phyloP scores from a whole-genome alignment of 2,329 filamentous ascomycete species.

The Fusarium robinianum region DNA sequence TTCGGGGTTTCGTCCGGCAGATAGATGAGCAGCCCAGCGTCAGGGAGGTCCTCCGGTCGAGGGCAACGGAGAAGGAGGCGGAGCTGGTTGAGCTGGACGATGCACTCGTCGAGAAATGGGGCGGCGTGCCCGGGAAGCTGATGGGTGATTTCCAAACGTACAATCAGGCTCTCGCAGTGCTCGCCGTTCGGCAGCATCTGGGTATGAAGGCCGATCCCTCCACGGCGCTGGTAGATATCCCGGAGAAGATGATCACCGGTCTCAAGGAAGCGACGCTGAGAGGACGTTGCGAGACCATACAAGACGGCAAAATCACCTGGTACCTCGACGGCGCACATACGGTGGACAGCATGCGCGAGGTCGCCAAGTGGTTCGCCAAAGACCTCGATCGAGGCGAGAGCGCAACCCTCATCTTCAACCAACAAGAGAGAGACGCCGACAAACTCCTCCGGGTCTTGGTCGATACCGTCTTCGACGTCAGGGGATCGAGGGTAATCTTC shows the following conservation, averaged over 20 bases:
- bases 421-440: conserved; percentile 79
- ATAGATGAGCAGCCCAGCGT: conserved; percentile 43
- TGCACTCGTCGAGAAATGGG: conserved; percentile 46
- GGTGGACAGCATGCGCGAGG: conserved; percentile 76
- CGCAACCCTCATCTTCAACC: conserved; percentile 82
- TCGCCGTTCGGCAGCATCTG: conserved; percentile 63
- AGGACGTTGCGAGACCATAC: conserved; percentile 76
- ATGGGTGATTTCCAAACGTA: conserved; percentile 59
- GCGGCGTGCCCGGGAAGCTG: conserved; percentile 48
- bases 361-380: conserved; percentile 75
- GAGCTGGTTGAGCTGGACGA: conserved; percentile 50
- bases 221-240: conserved; percentile 32
- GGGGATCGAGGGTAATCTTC: conserved; percentile 58
- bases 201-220: conserved; percentile 32
- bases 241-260: conserved; percentile 61
- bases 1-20: conserved; percentile 43
- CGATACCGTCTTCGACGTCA: conserved; percentile 51
- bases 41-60: conserved; percentile 59
- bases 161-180: conserved; percentile 62
- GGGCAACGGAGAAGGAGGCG: conserved; percentile 61
- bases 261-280: conserved; percentile 70
- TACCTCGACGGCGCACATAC: conserved; percentile 90
- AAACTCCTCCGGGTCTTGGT: conserved; percentile 68
- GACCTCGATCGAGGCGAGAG: conserved; percentile 42
- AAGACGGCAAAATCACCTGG: conserved; percentile 64